A percentile compares a stretch with the other conserved stretches of the same genome.
phyloP scores from a whole-genome alignment of 306 rosid genomes.

The Dryas alaskensis region DNA sequence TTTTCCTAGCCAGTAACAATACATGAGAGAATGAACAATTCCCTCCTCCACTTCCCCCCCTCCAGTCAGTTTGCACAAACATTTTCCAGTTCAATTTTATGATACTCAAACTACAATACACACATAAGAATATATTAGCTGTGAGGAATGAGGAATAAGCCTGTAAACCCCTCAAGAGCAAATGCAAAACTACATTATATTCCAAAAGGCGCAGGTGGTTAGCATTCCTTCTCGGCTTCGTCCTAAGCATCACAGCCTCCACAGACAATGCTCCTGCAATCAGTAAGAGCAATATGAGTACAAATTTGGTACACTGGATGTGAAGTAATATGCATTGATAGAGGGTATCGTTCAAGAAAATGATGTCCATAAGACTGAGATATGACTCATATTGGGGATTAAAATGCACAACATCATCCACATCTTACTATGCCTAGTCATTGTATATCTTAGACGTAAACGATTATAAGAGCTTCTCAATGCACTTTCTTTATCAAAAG shows the following conservation, averaged over 20 bases:
- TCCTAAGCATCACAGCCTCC: slow-evolving; percentile 72
- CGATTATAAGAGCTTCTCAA: background rate
- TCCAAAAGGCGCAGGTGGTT: slow-evolving; percentile 14
- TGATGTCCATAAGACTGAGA: background rate
- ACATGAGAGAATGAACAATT: slow-evolving; percentile 82
- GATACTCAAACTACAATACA: slow-evolving; percentile 33
- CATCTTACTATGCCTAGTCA: background rate
- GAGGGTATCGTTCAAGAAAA: background rate
- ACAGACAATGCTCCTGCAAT: slow-evolving; percentile 66
- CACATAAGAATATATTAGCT: slow-evolving; percentile 30
- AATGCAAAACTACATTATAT: slow-evolving; percentile 25
- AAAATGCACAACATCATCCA: too few species aligned
- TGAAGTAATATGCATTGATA: background rate
- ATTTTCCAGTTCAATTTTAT: slow-evolving; percentile 21
- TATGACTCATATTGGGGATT: background rate
- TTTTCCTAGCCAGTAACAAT: slow-evolving; percentile 7
- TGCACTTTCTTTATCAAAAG: background rate
- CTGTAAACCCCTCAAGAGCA: slow-evolving; percentile 26
- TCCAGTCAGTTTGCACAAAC: slow-evolving; percentile 20
- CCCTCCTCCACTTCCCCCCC: slow-evolving; percentile 44
- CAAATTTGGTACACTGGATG: background rate
- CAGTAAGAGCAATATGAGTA: background rate
- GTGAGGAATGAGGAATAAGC: slow-evolving; percentile 41
- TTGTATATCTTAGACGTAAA: background rate
- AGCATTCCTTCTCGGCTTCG: slow-evolving; percentile 6